Evolutionary conservation across 2,329 filamentous ascomycete species (phyloP).

Genomic region (Paraphaeosphaeria minitans): DNA sequence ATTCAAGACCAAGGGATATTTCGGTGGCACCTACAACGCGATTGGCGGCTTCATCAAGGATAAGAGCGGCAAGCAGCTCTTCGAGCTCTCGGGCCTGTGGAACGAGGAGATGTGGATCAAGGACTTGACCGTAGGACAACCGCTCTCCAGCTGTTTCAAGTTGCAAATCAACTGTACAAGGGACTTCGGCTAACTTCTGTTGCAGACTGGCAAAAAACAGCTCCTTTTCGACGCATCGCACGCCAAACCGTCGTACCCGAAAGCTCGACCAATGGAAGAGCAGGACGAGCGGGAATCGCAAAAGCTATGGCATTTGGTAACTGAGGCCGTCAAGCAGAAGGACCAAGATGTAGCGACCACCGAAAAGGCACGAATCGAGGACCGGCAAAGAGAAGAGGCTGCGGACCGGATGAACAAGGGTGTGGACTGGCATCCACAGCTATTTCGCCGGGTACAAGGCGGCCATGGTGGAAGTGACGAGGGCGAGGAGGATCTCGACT

Average conservation of each 20-base stretch:
- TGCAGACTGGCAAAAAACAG: constrained; percentile 83
- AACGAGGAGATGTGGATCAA: constrained; percentile 94
- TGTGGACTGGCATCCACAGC: constrained; percentile 83
- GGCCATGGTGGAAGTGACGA: constrained; percentile 74
- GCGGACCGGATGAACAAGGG: constrained; percentile 77
- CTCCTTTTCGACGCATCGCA: constrained; percentile 85
- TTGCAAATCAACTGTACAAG: not conserved
- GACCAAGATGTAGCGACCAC: constrained; percentile 91
- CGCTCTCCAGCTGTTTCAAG: not conserved
- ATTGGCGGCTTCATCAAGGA: constrained; percentile 92
- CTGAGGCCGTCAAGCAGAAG: constrained; percentile 77
- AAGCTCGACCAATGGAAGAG: constrained; percentile 77
- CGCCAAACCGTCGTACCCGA: constrained; percentile 75
- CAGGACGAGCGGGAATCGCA: constrained; percentile 92
- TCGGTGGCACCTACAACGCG: constrained; percentile 93
- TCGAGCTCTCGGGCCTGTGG: constrained; percentile 88
- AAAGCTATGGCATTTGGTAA: constrained; percentile 81
- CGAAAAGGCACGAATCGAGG: constrained; percentile 96
- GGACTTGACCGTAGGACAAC: constrained; percentile 68
- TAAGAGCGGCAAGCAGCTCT: constrained; percentile 83
- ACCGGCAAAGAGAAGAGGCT: constrained; percentile 87
- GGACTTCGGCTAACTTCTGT: not conserved
- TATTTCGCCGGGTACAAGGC: constrained; percentile 78
- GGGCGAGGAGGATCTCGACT: constrained; percentile 88
- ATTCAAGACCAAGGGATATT: constrained; percentile 98